These are phyloP conservation scores for Priceomyces castillae DNA, from an alignment of 805 yeast genomes.

Conservation along the genomic window DNA sequence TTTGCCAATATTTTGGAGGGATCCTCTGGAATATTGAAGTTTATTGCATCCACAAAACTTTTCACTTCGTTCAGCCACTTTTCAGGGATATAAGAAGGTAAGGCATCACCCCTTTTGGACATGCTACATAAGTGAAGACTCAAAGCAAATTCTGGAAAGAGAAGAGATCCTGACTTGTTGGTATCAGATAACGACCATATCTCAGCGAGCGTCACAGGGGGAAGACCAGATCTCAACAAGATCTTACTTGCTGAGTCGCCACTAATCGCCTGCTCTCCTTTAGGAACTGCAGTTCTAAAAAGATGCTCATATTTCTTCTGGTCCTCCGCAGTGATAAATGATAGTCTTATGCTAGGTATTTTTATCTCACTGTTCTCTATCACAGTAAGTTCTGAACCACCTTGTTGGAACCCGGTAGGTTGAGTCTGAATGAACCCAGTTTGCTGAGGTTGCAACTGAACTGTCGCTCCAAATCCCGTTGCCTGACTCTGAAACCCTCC, in stretches of 20 bases:
- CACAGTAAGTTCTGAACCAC: constrained; percentile 34
- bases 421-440: constrained; percentile 41
- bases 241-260: constrained; percentile 79
- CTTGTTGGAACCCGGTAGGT: constrained; percentile 46
- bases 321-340: constrained; percentile 81
- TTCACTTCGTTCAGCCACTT: constrained; percentile 79
- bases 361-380: constrained; percentile 57
- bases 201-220: constrained; percentile 72
- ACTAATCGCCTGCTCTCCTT: constrained; percentile 63
- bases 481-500: constrained; percentile 17
- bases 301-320: constrained; percentile 84
- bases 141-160: constrained; percentile 93
- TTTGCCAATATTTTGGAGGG: constrained; percentile 38
- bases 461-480: constrained; percentile 16
- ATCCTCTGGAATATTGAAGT: constrained; percentile 69
- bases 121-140: constrained; percentile 84
- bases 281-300: constrained; percentile 73
- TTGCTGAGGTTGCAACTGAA: constrained; percentile 28
- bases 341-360: constrained; percentile 72
- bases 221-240: constrained; percentile 73
- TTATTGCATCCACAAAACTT: constrained; percentile 86
- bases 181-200: constrained; percentile 94
- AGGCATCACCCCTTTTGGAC: constrained; percentile 71
- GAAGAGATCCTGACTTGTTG: constrained; percentile 74
- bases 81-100: constrained; percentile 71